Percentiles rank a stretch among this genome's conserved stretches.
Conservation (phyloP, 768 basidiomycete genomes). For the Mycena capillaripes region DNA sequence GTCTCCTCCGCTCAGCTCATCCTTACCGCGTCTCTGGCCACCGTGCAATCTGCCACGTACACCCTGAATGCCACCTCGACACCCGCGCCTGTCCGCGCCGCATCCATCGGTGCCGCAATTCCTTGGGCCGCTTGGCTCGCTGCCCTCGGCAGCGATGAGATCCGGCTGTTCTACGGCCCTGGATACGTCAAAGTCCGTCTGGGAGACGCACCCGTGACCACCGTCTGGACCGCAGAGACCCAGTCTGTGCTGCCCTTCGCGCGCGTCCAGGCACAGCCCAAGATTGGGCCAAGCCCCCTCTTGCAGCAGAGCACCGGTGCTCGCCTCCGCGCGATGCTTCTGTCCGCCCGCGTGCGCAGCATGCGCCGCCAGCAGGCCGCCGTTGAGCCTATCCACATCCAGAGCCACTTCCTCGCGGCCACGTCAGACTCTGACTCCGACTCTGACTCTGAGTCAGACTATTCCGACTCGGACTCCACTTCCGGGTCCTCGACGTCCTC, state of each 20-base stretch:
- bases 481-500: slow-evolving; percentile 24
- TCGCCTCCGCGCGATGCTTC: slow-evolving; percentile 26
- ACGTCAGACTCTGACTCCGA: background rate
- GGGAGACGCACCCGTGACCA: background rate
- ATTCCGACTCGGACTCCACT: slow-evolving; percentile 8
- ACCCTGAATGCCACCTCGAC: slow-evolving; percentile 1
- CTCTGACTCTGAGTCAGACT: slow-evolving; percentile 9
- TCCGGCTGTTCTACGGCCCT: slow-evolving; percentile 28
- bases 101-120: slow-evolving; percentile 30
- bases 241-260: slow-evolving; percentile 23
- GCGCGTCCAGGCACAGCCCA: background rate
- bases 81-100: slow-evolving; percentile 23
- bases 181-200: slow-evolving; percentile 28
- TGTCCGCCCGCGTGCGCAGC: slow-evolving; percentile 31
- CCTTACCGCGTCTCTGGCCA: slow-evolving; percentile 24
- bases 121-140: slow-evolving; percentile 26
- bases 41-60: background rate
- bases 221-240: slow-evolving; percentile 20
- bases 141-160: slow-evolving; percentile 17
- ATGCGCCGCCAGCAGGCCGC: slow-evolving; percentile 19
- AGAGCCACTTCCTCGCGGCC: background rate
- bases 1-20: slow-evolving; percentile 27
- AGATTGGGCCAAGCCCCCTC: background rate
- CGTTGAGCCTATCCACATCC: slow-evolving; percentile 14
- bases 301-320: slow-evolving; percentile 27